Evolutionary conservation across 345 rosid genomes (phyloP), one percentile per base, ranked within the genome.

Genomic region (Bretschneidera sinensis): DNA sequence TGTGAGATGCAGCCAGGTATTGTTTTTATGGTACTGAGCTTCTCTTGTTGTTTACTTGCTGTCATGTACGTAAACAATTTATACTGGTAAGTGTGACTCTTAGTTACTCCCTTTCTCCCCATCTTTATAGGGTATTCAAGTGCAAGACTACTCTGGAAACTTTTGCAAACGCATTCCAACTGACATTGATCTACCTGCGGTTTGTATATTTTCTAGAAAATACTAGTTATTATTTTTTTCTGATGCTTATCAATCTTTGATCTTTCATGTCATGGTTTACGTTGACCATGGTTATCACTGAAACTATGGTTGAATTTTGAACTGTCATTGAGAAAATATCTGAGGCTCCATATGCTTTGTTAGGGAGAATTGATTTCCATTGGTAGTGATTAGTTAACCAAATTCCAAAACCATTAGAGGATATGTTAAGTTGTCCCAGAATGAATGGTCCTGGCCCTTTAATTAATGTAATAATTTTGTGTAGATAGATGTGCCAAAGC

Each of bases 81-180:
- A 43, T 43, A 50, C 28, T 70, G 49, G n/a, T 68, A 31, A 34
- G 23, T 52, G n/a, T 55, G 22, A 24, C 18, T 18, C 9, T 2
- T 2, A 31, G n/a, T n/a, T n/a, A n/a, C n/a, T n/a, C n/a, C n/a
- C n/a, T 5, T 18, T 62, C 20, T 6, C 56, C 61, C 52, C n/a
- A 56, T 69, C 35, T 47, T 68, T 66, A 33, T 65, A 88, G 96
- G 96, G 96, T 21, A 82, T 88, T 71, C 96, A 88, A 85, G 88
- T 88, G 71, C 90, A 84, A 59, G 90, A 88, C 48, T 86, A 88
- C 72, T 69, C 78, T 72, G 92, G 96, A 45, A 88, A 86, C 83
- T 88, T 88, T 65, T 86, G 96, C 71, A 88, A 78, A 68, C 92
- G 88, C 65, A 84, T 88, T 73, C 96, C 96, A 21, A 86, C 96